These are phyloP conservation scores for Gyromitra esculenta DNA, from an alignment of 2,329 filamentous ascomycete species.

Conservation along the genomic window DNA sequence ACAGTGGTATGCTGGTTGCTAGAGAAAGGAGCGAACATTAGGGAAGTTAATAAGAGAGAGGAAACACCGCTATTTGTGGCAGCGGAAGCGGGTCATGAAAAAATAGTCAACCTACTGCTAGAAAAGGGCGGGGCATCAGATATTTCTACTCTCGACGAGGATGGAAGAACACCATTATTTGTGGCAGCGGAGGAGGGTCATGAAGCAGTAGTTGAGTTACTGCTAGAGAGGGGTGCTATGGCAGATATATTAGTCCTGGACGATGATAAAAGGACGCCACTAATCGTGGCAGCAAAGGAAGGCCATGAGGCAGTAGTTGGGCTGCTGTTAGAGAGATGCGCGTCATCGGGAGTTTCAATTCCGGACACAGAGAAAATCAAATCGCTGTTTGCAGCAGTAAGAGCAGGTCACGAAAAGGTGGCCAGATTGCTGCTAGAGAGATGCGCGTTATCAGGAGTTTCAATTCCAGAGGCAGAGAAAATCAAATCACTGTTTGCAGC, in stretches of 20 bases:
- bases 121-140: not conserved
- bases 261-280: not conserved
- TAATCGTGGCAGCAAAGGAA: not conserved
- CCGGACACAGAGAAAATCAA: not conserved
- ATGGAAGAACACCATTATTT: not conserved
- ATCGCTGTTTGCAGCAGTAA: not conserved
- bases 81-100: no score
- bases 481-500: not conserved
- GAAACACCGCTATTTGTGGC: no score
- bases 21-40: no score
- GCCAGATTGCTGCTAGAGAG: not conserved
- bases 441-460: not conserved
- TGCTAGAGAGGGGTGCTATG: not conserved
- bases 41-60: no score
- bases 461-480: not conserved
- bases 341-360: not conserved
- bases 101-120: not conserved
- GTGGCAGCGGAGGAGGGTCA: not conserved
- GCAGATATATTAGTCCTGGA: not conserved
- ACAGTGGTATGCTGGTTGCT: not conserved
- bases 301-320: not conserved
- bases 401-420: not conserved
- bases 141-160: not conserved
- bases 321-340: constrained; percentile 14
- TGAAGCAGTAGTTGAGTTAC: not conserved